phyloP scores from a whole-genome alignment of 352 stramenopile genomes.

The Globisporangium lucens region DNA sequence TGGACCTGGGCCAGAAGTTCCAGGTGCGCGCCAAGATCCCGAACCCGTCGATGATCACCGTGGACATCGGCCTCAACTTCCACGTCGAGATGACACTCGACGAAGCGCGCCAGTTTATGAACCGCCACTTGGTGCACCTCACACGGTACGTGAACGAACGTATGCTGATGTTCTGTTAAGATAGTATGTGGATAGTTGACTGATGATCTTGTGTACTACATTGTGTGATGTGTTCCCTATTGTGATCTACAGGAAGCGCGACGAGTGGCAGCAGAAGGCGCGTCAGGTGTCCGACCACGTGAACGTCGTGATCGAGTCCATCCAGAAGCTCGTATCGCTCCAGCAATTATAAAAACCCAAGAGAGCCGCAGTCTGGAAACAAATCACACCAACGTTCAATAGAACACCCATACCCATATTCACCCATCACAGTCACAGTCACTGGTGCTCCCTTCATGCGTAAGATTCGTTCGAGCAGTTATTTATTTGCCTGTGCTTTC shows the following conservation, averaged over 20 bases:
- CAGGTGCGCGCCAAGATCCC: constrained; percentile 66
- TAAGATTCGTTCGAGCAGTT: too few species aligned
- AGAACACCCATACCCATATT: background rate
- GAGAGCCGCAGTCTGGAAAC: background rate
- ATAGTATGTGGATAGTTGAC: background rate
- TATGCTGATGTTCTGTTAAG: background rate
- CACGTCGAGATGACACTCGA: constrained; percentile 74
- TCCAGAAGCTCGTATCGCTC: constrained; percentile 68
- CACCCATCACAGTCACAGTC: too few species aligned
- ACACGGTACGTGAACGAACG: constrained; percentile 29
- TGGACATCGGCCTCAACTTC: constrained; percentile 73
- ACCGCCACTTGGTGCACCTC: constrained; percentile 47
- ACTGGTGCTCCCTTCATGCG: too few species aligned
- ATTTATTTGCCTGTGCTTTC: too few species aligned
- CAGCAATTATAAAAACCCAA: constrained; percentile 26
- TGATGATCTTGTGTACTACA: background rate
- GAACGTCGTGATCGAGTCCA: constrained; percentile 69
- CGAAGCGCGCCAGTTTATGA: constrained; percentile 58
- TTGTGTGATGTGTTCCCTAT: background rate
- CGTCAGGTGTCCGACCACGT: constrained; percentile 69
- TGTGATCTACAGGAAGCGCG: constrained; percentile 44
- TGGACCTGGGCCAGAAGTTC: constrained; percentile 75
- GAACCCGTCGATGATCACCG: constrained; percentile 53
- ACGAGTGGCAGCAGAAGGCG: constrained; percentile 66
- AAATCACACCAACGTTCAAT: background rate